These are phyloP conservation scores for Alternaria brassicicola DNA, from an alignment of 2,329 filamentous ascomycete genomes.

Conservation along the genomic window DNA sequence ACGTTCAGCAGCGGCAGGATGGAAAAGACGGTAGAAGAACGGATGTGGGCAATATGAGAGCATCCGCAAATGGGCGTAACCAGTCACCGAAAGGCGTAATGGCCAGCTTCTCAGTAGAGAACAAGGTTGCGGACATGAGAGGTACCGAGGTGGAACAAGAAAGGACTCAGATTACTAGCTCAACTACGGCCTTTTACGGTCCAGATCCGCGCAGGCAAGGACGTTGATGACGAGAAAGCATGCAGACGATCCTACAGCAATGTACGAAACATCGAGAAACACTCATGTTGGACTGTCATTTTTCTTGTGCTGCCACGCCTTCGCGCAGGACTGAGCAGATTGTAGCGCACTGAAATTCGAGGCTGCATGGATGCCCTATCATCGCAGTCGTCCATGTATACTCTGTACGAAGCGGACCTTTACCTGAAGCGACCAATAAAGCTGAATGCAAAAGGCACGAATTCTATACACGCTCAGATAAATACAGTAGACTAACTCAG, in stretches of 20 bases:
- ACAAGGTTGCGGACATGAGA: background rate
- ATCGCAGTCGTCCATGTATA: background rate
- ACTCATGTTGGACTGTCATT: background rate
- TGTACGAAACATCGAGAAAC: background rate
- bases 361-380: background rate
- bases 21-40: background rate
- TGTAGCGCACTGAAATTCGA: background rate
- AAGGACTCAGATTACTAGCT: background rate
- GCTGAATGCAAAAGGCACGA: background rate
- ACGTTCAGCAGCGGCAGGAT: background rate
- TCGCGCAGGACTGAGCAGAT: no score
- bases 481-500: background rate
- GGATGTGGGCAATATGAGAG: background rate
- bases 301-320: no score
- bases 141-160: background rate
- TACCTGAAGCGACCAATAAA: background rate
- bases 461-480: background rate
- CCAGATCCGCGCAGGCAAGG: constrained; percentile 1
- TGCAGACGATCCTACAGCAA: background rate
- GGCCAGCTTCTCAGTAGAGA: background rate
- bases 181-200: background rate
- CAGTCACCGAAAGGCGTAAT: background rate
- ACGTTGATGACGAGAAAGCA: background rate
- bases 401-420: background rate
- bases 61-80: background rate